Base-by-base conservation (phyloP, 2,329 filamentous ascomycete species). In the Colletotrichum sp. region DNA sequence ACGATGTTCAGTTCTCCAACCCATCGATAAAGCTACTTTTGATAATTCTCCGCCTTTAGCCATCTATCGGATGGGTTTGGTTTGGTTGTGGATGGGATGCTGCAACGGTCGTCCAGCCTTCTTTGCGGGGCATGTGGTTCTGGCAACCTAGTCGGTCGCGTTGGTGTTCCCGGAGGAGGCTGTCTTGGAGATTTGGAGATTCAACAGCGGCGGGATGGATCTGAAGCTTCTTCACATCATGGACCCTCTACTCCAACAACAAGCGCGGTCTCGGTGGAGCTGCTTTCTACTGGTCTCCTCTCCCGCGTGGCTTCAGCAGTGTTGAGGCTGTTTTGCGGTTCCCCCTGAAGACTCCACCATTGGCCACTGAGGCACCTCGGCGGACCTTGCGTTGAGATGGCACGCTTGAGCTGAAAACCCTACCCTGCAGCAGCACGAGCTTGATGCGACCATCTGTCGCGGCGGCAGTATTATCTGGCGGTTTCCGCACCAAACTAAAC, bases 81-180 rank as follows among this genome's bases (percentile, higher is more conserved):
- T 28, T 34, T 63, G 39, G 68, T 36, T 76, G 73, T 73, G 73
- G 73, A 73, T 68, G 69, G 39, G 32, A 76, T 73, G 44, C 69
- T 73, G 32, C 70, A 73, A 64, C 73, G 64, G 70, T 34, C 39
- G 49, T 76, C 73, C 70, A 76, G 73, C 73, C 73, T 76, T 76
- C 73, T 76, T 76, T 76, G 73, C 73, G 73, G 73, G 70, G 73
- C 70, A 76, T 59, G 73, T 76, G 73, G 73, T 73, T 76, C 70
- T 76, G 44, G 18, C 36, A 68, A 72, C 69, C 73, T 59, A 60
- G 70, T 64, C 57, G 24, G n/a, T 68, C 44, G 44, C 44, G 44
- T 60, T 76, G 73, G 64, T 73, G 70, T 68, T 72, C 64, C 64
- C 34, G 57, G 59, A 64, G 44, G 64, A 73, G 64, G 70, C 70